Base-by-base conservation (phyloP, 1,284 basidiomycete genomes). In the Melampsora americana region DNA sequence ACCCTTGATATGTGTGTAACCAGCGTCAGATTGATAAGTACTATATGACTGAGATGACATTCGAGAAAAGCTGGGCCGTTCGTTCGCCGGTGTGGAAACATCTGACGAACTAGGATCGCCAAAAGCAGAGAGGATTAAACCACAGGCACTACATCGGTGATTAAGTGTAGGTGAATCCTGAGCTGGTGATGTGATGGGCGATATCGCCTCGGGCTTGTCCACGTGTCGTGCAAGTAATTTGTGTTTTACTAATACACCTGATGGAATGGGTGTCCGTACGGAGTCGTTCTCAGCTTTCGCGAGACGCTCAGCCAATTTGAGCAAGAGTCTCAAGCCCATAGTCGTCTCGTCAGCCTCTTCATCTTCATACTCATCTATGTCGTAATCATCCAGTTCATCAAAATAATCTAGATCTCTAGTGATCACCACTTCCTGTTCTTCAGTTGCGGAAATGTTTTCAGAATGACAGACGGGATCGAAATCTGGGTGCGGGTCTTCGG, bases 21-120 rank as follows among this genome's bases (percentile, higher is more conserved):
- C 32, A 30, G 50, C 11, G 5, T 66, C 71, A 28, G 56, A 50
- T 2, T 59, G 56, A 50, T 26, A 67, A 26, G 50, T 50, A 30
- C 42, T 66, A 11, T 66, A 62, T 9, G 71, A 74, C 11, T 56
- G 48, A 9, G 71, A 74, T 1, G 71, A 74, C 12, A 44, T 62
- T 7, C 71, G 28, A 7, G 71, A 74, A 28, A 66, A 66, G 39
- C 3, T 66, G 20, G 71, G 71, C 5, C 71, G 42, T 35, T 74
- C 71, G 30, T 28, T 35, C 16, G 48, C 64, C 18, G 71, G 71
- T 16, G 71, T 74, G 18, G 71, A 74, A n/a, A 62, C 62, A 26
- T 66, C 35, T 12, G 71, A 72, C 28, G 46, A 66, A 30, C 71
- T 66, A 1, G 64, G 62, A 5, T 64, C 50, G 5, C 65, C 64